Percentiles rank a stretch among this genome's conserved stretches.
These are phyloP conservation scores for Paspalum vaginatum DNA, from an alignment of 176 grass and related monocot genomes.

Conservation along the genomic window DNA sequence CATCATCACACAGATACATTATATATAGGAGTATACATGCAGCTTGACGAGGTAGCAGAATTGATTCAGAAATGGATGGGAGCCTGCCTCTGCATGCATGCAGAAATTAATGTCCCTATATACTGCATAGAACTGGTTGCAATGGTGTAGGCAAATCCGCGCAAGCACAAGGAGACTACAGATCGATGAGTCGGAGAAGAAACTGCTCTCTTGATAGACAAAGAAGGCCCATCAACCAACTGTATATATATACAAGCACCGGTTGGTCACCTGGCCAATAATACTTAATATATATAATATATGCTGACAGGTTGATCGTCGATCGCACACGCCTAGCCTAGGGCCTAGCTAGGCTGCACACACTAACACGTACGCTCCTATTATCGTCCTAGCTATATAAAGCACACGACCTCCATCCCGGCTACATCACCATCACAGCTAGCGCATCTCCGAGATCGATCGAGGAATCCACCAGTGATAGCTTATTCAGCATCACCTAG, in stretches of 20 bases:
- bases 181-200: slow-evolving; percentile 26
- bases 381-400: no score
- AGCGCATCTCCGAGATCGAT: not conserved
- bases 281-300: not conserved
- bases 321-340: not conserved
- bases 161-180: not conserved
- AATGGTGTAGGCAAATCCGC: not conserved
- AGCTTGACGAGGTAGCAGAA: no score
- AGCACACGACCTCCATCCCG: not conserved
- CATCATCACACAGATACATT: not conserved
- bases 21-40: no score
- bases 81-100: no score
- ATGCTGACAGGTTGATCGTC: slow-evolving; percentile 14
- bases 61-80: no score
- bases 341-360: no score
- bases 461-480: not conserved
- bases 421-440: slow-evolving; percentile 2
- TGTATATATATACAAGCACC: slow-evolving; percentile 23
- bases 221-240: slow-evolving; percentile 28
- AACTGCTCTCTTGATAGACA: slow-evolving; percentile 24
- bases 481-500: not conserved
- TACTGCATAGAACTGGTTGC: no score
- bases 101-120: no score
- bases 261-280: slow-evolving; percentile 18
- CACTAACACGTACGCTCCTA: not conserved